Percentiles rank a stretch among this genome's conserved stretches.
phyloP scores from a whole-genome alignment of 257 asterid genomes.

The Pogostemon cablin region DNA sequence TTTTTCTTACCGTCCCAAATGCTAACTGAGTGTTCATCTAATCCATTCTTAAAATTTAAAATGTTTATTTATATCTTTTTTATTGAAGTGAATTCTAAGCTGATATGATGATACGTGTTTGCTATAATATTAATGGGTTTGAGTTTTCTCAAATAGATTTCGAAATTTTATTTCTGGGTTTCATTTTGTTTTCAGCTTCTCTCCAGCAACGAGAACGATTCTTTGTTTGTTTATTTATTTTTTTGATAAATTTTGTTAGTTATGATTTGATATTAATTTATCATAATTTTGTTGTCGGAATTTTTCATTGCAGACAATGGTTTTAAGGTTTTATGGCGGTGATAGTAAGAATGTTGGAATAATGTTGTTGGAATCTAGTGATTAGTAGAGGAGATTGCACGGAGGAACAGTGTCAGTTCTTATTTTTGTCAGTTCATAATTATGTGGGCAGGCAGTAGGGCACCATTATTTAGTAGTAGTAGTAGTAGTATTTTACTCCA shows the following conservation, averaged over 20 bases:
- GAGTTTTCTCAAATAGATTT: no score
- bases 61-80: no score
- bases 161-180: neutral
- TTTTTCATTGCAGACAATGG: constrained; percentile 30
- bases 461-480: no score
- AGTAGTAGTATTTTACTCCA: constrained; percentile 17
- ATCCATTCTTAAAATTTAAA: neutral
- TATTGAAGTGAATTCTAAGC: no score
- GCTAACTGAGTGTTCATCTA: neutral
- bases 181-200: neutral
- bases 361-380: neutral
- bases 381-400: constrained; percentile 30
- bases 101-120: no score
- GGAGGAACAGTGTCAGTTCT: constrained; percentile 40
- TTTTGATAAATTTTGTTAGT: neutral
- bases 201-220: neutral
- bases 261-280: neutral
- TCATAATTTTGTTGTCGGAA: neutral
- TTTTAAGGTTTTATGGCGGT: constrained; percentile 37
- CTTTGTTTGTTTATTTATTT: neutral
- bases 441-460: no score
- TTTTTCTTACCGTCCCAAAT: constrained; percentile 2
- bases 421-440: no score
- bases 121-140: no score
- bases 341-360: constrained; percentile 13